Percentiles rank a stretch among this genome's conserved stretches.
Conservation (phyloP, 192 early-diverging fungal genomes). For the Podila horticola region DNA sequence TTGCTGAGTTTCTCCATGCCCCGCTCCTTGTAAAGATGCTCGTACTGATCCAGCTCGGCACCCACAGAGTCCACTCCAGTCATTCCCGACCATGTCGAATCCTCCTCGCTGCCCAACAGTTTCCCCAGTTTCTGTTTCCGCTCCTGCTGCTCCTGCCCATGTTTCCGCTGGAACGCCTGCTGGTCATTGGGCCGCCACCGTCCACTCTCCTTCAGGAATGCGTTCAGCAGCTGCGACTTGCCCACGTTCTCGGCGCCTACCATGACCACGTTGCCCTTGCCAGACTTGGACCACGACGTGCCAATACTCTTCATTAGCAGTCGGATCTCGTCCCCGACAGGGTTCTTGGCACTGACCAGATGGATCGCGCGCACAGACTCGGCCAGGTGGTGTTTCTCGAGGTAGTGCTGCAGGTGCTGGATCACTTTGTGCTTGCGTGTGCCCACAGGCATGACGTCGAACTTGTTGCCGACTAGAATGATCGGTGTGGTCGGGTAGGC, state of each 20-base stretch:
- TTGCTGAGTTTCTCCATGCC: slow-evolving; percentile 24
- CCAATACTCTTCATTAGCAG: slow-evolving; percentile 32
- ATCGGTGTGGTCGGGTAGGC: slow-evolving; percentile 26
- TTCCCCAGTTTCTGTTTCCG: slow-evolving; percentile 20
- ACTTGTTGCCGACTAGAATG: slow-evolving; percentile 49
- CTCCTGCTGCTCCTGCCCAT: slow-evolving; percentile 8
- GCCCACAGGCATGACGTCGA: slow-evolving; percentile 36
- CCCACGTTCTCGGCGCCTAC: slow-evolving; percentile 45
- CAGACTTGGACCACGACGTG: slow-evolving; percentile 14
- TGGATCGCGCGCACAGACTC: slow-evolving; percentile 28
- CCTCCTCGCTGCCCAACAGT: slow-evolving; percentile 17
- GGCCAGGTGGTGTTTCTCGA: slow-evolving; percentile 14
- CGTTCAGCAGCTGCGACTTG: slow-evolving; percentile 44
- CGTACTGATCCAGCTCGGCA: slow-evolving; percentile 25
- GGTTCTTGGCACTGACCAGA: slow-evolving; percentile 48
- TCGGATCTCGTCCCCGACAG: slow-evolving; percentile 35
- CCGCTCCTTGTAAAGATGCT: slow-evolving; percentile 20
- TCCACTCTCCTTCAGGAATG: slow-evolving; percentile 31
- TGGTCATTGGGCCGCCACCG: slow-evolving; percentile 21
- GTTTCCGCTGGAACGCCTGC: slow-evolving; percentile 6
- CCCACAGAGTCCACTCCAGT: slow-evolving; percentile 19
- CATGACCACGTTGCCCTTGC: slow-evolving; percentile 44
- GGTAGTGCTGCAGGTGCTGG: slow-evolving; percentile 9
- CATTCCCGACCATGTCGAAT: slow-evolving; percentile 24
- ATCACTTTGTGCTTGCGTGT: slow-evolving; percentile 27